Evolutionary conservation across 345 rosid genomes (phyloP), one percentile per base, ranked within the genome.

Genomic region (Eutrema japonicum): DNA sequence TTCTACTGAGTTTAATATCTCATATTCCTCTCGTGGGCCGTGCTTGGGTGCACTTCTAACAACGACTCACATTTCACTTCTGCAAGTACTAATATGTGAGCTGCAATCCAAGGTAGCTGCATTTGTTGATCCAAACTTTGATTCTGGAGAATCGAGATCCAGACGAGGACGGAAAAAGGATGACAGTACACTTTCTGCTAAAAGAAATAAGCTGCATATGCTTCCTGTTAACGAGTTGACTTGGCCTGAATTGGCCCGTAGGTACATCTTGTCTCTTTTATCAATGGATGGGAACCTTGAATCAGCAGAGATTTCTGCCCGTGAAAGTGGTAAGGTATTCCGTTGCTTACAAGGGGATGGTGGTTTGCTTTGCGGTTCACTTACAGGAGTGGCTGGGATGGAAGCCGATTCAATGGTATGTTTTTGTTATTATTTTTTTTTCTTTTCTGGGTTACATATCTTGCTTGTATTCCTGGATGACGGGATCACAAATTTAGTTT

Each of bases 341-440:
- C 89, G 96, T 68, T 92, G 97, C 84, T 84, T 95, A 76, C 93
- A 85, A 82, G 99, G 99, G 69, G 99, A 95, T 87, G 99, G 99
- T 12, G 99, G 99, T 56, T 78, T 92, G 75, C 89, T 92, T 64
- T 92, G 96, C 72, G 99, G 99, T 74, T 85, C 97, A 29, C 94
- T 90, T 70, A 80, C 91, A 57, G 99, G 99, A 77, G 85, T 95
- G 75, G 92, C 86, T 70, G 97, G 96, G 71, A 88, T 95, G 92
- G 99, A 92, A 86, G 96, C 96, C 9, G 97, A 95, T 83, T 93
- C 99, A 66, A 68, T 88, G 70, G 99, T 95, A 90, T 88, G 92
- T 83, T 82, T 61, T 71, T 77, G 73, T 50, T 77, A 64, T 49
- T 32, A 64, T 55, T 69, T 5, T 54, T 14, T 45, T 22, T 0